Evolutionary conservation across 345 rosid genomes (phyloP).

Genomic region (rapeseed (Brassica napus)): Da-Ae NC_063442.1:2690501-2691000

Average conservation of each 20-base stretch:
- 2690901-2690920: background rate
- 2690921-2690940: background rate
- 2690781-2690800: too few species aligned
- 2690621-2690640: conserved; percentile 80
- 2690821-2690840: too few species aligned
- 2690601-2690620: conserved; percentile 68
- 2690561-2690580: background rate
- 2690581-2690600: conserved; percentile 50
- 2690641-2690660: conserved; percentile 77
- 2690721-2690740: too few species aligned
- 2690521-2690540: too few species aligned
- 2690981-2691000: background rate
- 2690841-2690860: too few species aligned
- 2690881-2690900: background rate
- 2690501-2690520: too few species aligned
- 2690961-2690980: background rate
- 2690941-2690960: background rate
- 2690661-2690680: conserved; percentile 80
- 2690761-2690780: too few species aligned
- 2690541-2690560: too few species aligned
- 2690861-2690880: background rate
- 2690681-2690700: conserved; percentile 89
- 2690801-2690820: too few species aligned
- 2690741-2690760: too few species aligned
- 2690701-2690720: conserved; percentile 30